Conservation (phyloP, 2,329 filamentous ascomycete genomes). For the Hymenoscyphus infarciens region DNA sequence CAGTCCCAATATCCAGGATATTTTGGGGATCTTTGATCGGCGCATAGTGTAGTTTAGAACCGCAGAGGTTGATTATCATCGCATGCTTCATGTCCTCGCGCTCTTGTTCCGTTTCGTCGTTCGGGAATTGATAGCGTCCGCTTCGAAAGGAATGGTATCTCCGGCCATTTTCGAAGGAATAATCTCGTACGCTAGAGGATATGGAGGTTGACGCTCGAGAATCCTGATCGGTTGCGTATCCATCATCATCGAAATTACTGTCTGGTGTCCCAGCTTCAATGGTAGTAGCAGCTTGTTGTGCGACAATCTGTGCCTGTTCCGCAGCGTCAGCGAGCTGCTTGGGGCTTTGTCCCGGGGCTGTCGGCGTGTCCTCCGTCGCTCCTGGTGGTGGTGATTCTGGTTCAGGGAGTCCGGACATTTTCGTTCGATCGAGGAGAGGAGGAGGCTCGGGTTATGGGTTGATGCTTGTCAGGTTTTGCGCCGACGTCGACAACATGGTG, state of each 20-base stretch:
- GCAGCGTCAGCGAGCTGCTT: not conserved
- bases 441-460: not conserved
- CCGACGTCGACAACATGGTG: not conserved
- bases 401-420: not conserved
- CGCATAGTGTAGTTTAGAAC: conserved; percentile 43
- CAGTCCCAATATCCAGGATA: conserved; percentile 54
- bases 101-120: conserved; percentile 56
- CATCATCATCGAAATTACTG: conserved; percentile 1
- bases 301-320: conserved; percentile 8
- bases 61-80: conserved; percentile 23
- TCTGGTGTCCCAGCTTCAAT: conserved; percentile 7
- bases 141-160: conserved; percentile 54
- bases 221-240: conserved; percentile 11
- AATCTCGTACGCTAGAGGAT: conserved; percentile 42
- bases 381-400: not conserved
- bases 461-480: not conserved
- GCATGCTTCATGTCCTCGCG: conserved; percentile 47
- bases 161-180: conserved; percentile 52
- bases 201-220: conserved; percentile 18
- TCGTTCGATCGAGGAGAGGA: not conserved
- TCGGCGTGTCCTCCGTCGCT: not conserved
- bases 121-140: conserved; percentile 53
- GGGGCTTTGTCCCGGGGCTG: too few species aligned
- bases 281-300: conserved; percentile 11
- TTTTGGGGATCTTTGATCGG: conserved; percentile 46